Percentiles rank a stretch among this genome's conserved stretches.
phyloP scores from a whole-genome alignment of 139 green algal species.

The Diplosphaera chodatii region DNA sequence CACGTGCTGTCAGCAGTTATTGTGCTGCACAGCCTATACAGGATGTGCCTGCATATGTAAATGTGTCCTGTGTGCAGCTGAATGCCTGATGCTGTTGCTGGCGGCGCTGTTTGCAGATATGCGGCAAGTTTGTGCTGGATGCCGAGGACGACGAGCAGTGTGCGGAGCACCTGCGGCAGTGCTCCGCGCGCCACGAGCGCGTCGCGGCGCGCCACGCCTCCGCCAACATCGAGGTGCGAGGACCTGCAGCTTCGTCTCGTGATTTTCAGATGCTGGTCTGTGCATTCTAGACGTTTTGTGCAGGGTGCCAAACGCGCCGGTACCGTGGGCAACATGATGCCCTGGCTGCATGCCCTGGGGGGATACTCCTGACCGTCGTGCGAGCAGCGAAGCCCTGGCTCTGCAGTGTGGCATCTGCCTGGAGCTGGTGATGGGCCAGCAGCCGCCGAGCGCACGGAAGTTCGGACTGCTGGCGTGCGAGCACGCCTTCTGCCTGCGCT shows the following conservation, averaged over 20 bases:
- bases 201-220: slow-evolving; percentile 22
- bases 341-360: too few relatives aligned
- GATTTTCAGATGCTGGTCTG: not conserved
- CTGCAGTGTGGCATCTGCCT: slow-evolving; percentile 77
- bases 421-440: slow-evolving; percentile 59
- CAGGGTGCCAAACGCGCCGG: too few relatives aligned
- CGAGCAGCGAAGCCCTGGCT: too few relatives aligned
- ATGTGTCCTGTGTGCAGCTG: too few relatives aligned
- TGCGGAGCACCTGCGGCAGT: slow-evolving; percentile 41
- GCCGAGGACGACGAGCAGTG: slow-evolving; percentile 34
- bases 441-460: slow-evolving; percentile 24
- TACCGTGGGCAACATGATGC: too few relatives aligned
- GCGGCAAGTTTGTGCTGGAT: slow-evolving; percentile 46
- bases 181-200: slow-evolving; percentile 36
- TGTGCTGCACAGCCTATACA: too few relatives aligned
- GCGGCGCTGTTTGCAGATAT: slow-evolving; percentile 41
- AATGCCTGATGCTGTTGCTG: too few relatives aligned
- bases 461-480: slow-evolving; percentile 81
- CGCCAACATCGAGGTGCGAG: not conserved
- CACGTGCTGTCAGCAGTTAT: too few relatives aligned
- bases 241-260: not conserved
- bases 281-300: too few relatives aligned
- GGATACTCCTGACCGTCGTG: too few relatives aligned
- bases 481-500: slow-evolving; percentile 78
- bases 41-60: too few relatives aligned